Conservation (phyloP, 2,329 filamentous ascomycete genomes). For the Penicillium paneum region DNA sequence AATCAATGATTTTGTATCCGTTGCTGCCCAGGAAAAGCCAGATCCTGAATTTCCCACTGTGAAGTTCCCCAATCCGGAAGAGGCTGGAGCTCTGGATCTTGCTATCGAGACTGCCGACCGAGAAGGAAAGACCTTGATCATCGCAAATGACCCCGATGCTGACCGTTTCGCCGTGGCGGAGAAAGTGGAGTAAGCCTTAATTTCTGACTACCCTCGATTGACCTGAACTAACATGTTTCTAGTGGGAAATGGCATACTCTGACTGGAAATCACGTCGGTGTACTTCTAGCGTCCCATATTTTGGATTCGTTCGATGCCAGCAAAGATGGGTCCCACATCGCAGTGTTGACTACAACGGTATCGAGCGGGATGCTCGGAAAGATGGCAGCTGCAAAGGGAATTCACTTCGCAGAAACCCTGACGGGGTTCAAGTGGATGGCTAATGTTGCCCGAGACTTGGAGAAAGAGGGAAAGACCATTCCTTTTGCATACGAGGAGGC, state of each 20-base stretch:
- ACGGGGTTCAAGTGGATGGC: constrained; percentile 69
- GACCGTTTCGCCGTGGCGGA: constrained; percentile 62
- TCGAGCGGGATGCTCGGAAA: constrained; percentile 61
- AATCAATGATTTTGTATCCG: constrained; percentile 35
- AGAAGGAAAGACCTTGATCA: constrained; percentile 49
- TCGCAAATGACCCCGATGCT: constrained; percentile 65
- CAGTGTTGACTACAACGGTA: constrained; percentile 62
- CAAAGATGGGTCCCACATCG: constrained; percentile 42
- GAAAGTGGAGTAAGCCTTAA: constrained; percentile 45
- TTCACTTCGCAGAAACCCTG: constrained; percentile 59
- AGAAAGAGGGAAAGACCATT: constrained; percentile 49
- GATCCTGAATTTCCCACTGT: constrained; percentile 64
- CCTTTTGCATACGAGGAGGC: constrained; percentile 64
- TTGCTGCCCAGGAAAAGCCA: constrained; percentile 52
- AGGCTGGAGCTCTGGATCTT: constrained; percentile 60
- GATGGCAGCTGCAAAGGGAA: constrained; percentile 54
- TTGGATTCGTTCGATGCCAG: constrained; percentile 45
- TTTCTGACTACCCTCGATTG: neutral
- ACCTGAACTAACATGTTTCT: constrained; percentile 2
- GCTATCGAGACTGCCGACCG: constrained; percentile 56
- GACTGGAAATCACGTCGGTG: constrained; percentile 63
- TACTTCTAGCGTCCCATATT: constrained; percentile 58
- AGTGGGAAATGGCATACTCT: constrained; percentile 58
- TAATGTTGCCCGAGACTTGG: constrained; percentile 56
- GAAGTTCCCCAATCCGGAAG: constrained; percentile 64